A percentile compares a stretch with the other conserved stretches of the same genome.
These are phyloP conservation scores for Pseudogymnoascus sp. DNA, from an alignment of 2,329 filamentous ascomycete species.

Conservation along the genomic window DNA sequence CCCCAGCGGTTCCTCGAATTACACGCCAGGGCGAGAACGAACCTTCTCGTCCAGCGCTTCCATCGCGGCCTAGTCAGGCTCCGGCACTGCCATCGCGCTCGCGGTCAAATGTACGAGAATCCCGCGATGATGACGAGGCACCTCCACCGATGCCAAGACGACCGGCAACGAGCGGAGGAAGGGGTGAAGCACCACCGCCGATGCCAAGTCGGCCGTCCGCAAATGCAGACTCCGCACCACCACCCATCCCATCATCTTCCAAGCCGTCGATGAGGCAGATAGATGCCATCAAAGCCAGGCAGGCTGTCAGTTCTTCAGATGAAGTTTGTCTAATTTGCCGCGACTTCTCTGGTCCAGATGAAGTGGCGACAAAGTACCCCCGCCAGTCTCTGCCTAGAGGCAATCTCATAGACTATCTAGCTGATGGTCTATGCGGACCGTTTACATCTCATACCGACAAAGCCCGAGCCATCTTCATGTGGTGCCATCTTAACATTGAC, in stretches of 20 bases:
- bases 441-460: conserved; percentile 84
- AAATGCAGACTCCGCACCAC: conserved; percentile 20
- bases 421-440: conserved; percentile 66
- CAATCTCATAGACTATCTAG: conserved; percentile 61
- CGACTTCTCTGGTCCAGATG: conserved; percentile 78
- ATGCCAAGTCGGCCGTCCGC: conserved; percentile 5
- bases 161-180: not conserved
- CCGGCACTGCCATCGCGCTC: not conserved
- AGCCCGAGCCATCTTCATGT: conserved; percentile 85
- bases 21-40: conserved; percentile 12
- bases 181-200: not conserved
- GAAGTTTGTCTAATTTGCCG: conserved; percentile 71
- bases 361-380: conserved; percentile 69
- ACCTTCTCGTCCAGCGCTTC: conserved; percentile 21
- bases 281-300: conserved; percentile 32
- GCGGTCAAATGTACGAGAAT: not conserved
- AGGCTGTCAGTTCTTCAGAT: conserved; percentile 15
- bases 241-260: conserved; percentile 25
- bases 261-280: conserved; percentile 39
- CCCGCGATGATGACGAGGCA: not conserved
- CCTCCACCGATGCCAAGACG: conserved; percentile 3
- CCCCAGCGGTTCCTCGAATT: conserved; percentile 30
- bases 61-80: conserved; percentile 19
- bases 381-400: conserved; percentile 57
- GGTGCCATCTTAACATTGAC: conserved; percentile 87